Percentiles rank a stretch among this genome's conserved stretches.
These are phyloP conservation scores for Papiliotrema laurentii DNA, from an alignment of 1,284 basidiomycete genomes.

Conservation along the genomic window DNA sequence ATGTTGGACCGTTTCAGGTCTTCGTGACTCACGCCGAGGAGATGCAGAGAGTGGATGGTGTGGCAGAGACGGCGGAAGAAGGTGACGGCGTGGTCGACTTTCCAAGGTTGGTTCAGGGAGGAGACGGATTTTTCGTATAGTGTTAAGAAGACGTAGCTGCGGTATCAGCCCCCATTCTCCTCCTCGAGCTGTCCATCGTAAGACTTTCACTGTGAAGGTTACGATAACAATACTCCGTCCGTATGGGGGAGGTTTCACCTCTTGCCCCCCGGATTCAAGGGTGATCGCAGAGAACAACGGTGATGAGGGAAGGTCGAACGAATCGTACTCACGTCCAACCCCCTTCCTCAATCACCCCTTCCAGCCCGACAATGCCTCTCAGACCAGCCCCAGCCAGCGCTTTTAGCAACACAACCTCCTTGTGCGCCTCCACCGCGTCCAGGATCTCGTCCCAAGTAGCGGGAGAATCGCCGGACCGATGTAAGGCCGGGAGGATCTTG, in stretches of 20 bases:
- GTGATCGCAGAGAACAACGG: too few relatives aligned
- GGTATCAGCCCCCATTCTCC: too few relatives aligned
- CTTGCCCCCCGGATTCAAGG: too few relatives aligned
- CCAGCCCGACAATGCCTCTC: constrained; percentile 38
- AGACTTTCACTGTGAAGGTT: too few relatives aligned
- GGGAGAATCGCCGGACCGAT: constrained; percentile 8
- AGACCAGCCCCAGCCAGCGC: constrained; percentile 35
- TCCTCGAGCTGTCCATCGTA: neutral
- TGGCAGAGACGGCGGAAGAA: constrained; percentile 40
- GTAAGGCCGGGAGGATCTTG: constrained; percentile 46
- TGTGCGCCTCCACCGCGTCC: constrained; percentile 45
- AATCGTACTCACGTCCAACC: constrained; percentile 47
- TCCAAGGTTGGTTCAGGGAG: constrained; percentile 8
- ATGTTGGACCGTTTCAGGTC: constrained; percentile 47
- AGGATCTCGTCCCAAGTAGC: constrained; percentile 28
- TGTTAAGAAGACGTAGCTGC: constrained; percentile 39
- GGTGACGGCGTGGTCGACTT: constrained; percentile 11
- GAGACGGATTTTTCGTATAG: constrained; percentile 26
- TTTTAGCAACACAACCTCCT: constrained; percentile 46
- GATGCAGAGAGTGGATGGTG: constrained; percentile 35
- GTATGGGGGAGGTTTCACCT: too few relatives aligned
- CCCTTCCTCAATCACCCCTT: constrained; percentile 39
- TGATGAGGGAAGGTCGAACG: neutral
- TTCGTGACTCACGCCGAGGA: constrained; percentile 41
- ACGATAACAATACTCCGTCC: too few relatives aligned